These are phyloP conservation scores for Lathyrus oleraceus DNA, from an alignment of 306 rosid genomes.

Conservation along the genomic window DNA sequence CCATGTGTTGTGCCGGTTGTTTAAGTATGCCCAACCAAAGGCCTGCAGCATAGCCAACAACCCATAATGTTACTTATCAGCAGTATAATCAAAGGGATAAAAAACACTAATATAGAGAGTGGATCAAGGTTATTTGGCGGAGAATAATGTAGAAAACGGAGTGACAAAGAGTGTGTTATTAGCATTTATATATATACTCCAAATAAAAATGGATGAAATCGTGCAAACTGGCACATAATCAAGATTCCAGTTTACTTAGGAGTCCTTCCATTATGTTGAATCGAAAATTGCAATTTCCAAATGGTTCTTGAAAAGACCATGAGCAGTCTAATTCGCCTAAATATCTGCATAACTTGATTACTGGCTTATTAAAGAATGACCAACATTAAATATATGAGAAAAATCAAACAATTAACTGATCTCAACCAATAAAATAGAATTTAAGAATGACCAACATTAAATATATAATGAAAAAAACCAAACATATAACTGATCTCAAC, in stretches of 20 bases:
- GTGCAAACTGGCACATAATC: neutral
- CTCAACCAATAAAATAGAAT: neutral
- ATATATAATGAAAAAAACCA: neutral
- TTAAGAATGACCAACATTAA: neutral
- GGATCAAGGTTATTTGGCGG: neutral
- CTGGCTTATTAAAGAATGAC: neutral
- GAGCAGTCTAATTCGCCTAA: neutral
- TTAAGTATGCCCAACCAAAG: constrained; percentile 85
- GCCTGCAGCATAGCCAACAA: constrained; percentile 53
- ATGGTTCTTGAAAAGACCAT: constrained; percentile 10
- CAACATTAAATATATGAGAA: neutral
- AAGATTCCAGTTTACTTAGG: neutral
- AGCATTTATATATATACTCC: neutral
- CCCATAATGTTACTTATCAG: neutral
- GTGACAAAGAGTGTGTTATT: neutral
- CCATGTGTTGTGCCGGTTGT: constrained; percentile 79
- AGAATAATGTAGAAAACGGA: neutral
- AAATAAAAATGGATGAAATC: neutral
- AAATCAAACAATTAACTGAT: neutral
- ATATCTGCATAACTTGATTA: constrained; percentile 12
- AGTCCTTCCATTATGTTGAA: neutral
- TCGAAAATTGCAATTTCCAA: constrained; percentile 12
- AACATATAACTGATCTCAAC: neutral
- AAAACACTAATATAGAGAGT: neutral
- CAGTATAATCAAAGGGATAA: neutral